Percentiles rank a stretch among this genome's conserved stretches.
These are phyloP conservation scores for Dioscorea cayenensis DNA, from an alignment of 116 monocot species.

Conservation along the genomic window DNA sequence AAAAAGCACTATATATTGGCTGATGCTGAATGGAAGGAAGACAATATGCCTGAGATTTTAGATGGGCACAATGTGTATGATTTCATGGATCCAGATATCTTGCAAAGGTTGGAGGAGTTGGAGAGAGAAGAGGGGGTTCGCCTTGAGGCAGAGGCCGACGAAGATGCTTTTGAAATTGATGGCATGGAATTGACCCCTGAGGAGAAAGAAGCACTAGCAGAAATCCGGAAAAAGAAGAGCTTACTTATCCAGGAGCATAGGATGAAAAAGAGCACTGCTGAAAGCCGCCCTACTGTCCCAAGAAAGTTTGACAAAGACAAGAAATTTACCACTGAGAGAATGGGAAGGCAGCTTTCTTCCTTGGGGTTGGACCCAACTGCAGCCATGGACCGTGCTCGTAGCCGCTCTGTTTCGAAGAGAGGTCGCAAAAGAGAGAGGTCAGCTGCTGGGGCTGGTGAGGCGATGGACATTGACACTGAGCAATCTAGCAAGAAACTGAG, in stretches of 20 bases:
- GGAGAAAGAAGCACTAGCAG: conserved; percentile 44
- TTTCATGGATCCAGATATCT: conserved; percentile 59
- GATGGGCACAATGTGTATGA: conserved; percentile 72
- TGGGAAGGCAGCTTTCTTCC: conserved; percentile 51
- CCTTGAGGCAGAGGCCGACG: conserved; percentile 22
- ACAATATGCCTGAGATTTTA: conserved; percentile 61
- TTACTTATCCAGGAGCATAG: conserved; percentile 56
- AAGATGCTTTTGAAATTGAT: conserved; percentile 46
- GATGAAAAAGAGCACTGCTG: conserved; percentile 70
- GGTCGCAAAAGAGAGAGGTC: conserved; percentile 57
- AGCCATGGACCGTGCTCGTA: conserved; percentile 29
- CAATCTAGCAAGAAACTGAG: conserved; percentile 42
- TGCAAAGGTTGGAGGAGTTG: conserved; percentile 56
- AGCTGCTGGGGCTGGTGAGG: conserved; percentile 12
- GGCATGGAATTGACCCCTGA: conserved; percentile 33
- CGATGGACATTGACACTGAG: conserved; percentile 46
- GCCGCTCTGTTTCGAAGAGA: conserved; percentile 36
- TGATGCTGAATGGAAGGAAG: conserved; percentile 66
- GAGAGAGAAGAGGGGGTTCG: conserved; percentile 60
- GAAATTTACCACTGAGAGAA: conserved; percentile 47
- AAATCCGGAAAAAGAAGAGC: conserved; percentile 54
- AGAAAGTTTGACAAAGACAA: conserved; percentile 52
- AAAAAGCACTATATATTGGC: conserved; percentile 59
- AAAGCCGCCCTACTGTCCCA: conserved; percentile 50
- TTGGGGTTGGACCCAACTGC: conserved; percentile 45